Percentiles rank a stretch among this genome's conserved stretches.
Conservation (phyloP, 1,139 yeast species). For the Hyphopichia wangnamkhiaoensis region DNA sequence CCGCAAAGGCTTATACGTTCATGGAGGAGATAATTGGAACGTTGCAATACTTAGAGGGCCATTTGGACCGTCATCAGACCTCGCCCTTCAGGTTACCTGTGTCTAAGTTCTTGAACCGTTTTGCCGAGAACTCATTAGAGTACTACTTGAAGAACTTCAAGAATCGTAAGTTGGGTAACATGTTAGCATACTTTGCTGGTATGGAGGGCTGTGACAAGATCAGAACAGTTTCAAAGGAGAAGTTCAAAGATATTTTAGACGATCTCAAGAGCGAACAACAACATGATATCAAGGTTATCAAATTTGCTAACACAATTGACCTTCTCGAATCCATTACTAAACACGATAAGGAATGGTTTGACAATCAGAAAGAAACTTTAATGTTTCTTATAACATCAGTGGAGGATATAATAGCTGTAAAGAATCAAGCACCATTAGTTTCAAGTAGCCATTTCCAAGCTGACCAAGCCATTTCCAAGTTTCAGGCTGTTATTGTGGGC, state of each 20-base stretch:
- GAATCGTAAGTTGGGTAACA: conserved; percentile 67
- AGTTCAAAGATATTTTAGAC: conserved; percentile 41
- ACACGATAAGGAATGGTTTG: conserved; percentile 65
- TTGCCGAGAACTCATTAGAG: conserved; percentile 71
- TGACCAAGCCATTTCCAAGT: conserved; percentile 66
- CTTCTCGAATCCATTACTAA: conserved; percentile 54
- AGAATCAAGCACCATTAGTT: conserved; percentile 44
- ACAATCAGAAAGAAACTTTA: conserved; percentile 49
- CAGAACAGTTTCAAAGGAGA: conserved; percentile 54
- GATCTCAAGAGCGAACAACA: conserved; percentile 47
- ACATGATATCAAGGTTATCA: conserved; percentile 57
- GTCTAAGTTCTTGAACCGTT: conserved; percentile 82
- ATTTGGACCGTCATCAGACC: conserved; percentile 77
- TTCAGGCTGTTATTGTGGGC: conserved; percentile 56
- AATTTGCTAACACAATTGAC: conserved; percentile 72
- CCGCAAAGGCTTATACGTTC: conserved; percentile 89
- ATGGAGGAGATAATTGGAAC: conserved; percentile 84
- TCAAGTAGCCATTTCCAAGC: conserved; percentile 71
- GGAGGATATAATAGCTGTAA: conserved; percentile 45
- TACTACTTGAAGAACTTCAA: conserved; percentile 70
- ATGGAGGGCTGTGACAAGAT: conserved; percentile 60
- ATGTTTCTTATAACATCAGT: conserved; percentile 47
- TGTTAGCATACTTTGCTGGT: conserved; percentile 63
- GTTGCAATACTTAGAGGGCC: conserved; percentile 75
- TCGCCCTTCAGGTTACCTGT: conserved; percentile 94